Evolutionary conservation across 2,329 filamentous ascomycete genomes (phyloP), one percentile per base, ranked within the genome.

Genomic region (Lachnum nothofagi): DNA sequence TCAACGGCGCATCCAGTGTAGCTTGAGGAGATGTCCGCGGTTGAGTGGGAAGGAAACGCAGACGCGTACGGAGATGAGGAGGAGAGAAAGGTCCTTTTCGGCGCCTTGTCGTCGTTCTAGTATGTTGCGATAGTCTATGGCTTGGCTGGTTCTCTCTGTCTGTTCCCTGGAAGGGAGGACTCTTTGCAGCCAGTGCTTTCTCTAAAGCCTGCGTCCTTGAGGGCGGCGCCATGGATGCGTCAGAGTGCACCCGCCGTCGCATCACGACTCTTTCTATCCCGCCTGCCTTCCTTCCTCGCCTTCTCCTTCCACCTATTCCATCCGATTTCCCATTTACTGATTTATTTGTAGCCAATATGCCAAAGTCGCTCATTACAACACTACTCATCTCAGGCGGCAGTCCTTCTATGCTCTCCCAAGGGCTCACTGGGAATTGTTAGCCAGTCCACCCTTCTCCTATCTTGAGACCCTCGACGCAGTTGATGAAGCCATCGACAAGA

Each of bases 391-490:
- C 16, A 85, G 93, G 19, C 83, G 94, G 23, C 90, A 93, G 67
- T 86, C 89, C 12, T 96, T 98, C 69, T 98, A 97, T 67, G 87
- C 90, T 7, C 76, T 98, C 5, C 89, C 91, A 1, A 82, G 85
- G 50, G 73, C 78, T 1, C 91, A 98, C 66, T 93, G 89, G 83
- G 79, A 86, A 62, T 77, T 95, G 63, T 79, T 98, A 1, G 83
- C 89, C 0, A 78, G 78, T 4, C 83, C 87, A 0, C 91, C 91
- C 0, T 94, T 97, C 72, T 86, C 82, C 49, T 82, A 93, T 45
- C 77, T 95, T 5, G 81, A 90, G 29, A 88, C 83, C 0, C 79
- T 98, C 29, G 79, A 85, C 57, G 78, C 78, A 42, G 80, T 94
- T 10, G 94, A 98, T 63, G 81, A 86, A 48, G 89, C 91, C 38